Evolutionary conservation across 768 basidiomycete genomes (phyloP).

Genomic region (Ephemerocybe angulata): DNA sequence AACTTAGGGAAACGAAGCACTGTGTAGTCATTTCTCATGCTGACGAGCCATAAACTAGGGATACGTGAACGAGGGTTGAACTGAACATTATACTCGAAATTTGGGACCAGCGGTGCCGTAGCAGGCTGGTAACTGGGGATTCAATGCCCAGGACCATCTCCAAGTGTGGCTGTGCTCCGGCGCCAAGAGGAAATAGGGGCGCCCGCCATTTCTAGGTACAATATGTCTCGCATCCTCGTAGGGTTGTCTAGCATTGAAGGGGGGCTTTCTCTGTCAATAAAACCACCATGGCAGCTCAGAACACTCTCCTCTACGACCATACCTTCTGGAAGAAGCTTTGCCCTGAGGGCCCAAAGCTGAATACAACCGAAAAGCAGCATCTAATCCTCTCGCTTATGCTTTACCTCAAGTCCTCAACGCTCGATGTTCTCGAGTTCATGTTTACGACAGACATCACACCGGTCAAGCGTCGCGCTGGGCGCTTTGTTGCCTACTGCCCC

Average conservation of each 20-base stretch:
- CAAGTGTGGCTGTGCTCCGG: too few relatives aligned
- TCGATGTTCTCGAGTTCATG: slow-evolving; percentile 10
- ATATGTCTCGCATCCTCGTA: not conserved
- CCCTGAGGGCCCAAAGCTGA: not conserved
- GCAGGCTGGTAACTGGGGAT: too few relatives aligned
- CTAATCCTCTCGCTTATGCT: slow-evolving; percentile 13
- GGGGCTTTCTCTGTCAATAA: not conserved
- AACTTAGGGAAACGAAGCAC: too few relatives aligned
- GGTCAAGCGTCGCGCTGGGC: slow-evolving; percentile 1
- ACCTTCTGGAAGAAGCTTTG: slow-evolving; percentile 1
- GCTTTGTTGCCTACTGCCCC: slow-evolving; percentile 10
- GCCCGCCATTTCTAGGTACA: too few relatives aligned
- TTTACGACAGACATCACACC: slow-evolving; percentile 12
- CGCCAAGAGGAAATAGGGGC: too few relatives aligned
- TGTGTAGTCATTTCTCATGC: too few relatives aligned
- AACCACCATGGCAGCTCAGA: not conserved
- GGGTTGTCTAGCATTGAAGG: not conserved
- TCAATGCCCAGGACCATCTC: too few relatives aligned
- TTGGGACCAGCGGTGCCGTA: too few relatives aligned
- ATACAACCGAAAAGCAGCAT: slow-evolving; percentile 1
- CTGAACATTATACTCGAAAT: too few relatives aligned
- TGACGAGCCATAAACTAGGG: too few relatives aligned
- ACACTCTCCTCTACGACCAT: not conserved
- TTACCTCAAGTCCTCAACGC: slow-evolving; percentile 13
- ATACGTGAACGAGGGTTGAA: too few relatives aligned